These are phyloP conservation scores for Podaxis sp. DNA, from an alignment of 768 basidiomycete species.

Conservation along the genomic window DNA sequence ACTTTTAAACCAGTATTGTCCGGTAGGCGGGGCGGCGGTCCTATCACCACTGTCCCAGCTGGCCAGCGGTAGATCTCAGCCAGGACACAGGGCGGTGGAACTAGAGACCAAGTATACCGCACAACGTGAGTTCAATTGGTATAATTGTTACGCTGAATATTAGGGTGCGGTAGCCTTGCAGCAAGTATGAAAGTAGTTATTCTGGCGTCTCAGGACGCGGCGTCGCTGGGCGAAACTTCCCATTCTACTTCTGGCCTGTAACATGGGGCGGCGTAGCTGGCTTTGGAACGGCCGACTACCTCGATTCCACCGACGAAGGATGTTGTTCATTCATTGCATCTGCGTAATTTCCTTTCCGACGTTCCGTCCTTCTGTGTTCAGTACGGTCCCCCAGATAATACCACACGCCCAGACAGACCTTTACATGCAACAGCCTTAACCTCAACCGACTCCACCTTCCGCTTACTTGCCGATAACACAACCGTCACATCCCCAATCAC, in stretches of 20 bases:
- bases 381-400: constrained; percentile 42
- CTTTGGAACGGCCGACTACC: constrained; percentile 22
- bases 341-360: background rate
- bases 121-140: background rate
- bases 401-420: constrained; percentile 43
- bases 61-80: background rate
- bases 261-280: constrained; percentile 21
- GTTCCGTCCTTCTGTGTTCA: constrained; percentile 14
- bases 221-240: constrained; percentile 48
- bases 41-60: background rate
- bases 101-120: background rate
- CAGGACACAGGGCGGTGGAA: background rate
- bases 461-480: constrained; percentile 42
- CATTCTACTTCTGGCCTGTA: constrained; percentile 67
- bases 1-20: background rate
- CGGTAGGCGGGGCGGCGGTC: background rate
- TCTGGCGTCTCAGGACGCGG: constrained; percentile 45
- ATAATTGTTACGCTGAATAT: background rate
- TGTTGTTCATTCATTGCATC: background rate
- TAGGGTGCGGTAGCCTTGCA: background rate
- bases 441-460: constrained; percentile 33
- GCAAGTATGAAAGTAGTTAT: constrained; percentile 53
- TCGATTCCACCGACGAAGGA: constrained; percentile 36
- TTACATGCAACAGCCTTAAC: constrained; percentile 38
- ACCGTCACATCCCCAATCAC: constrained; percentile 39